These are phyloP conservation scores for Zygosaccharomyces pseudorouxii DNA, from an alignment of 805 yeast species.

Conservation along the genomic window DNA sequence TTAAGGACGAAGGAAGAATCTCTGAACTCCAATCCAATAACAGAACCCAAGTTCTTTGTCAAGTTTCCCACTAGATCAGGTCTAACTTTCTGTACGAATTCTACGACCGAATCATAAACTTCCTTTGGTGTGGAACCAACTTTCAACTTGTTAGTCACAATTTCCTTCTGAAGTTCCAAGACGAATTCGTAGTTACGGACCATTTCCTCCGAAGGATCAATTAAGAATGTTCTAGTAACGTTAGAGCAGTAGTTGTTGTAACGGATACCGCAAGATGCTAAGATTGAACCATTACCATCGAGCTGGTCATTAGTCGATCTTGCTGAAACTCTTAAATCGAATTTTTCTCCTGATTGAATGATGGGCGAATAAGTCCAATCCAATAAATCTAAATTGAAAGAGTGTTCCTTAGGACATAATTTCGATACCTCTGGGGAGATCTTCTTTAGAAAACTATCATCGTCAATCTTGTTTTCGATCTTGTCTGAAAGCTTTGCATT, in stretches of 20 bases:
- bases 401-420: slow-evolving; percentile 43
- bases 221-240: slow-evolving; percentile 79
- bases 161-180: slow-evolving; percentile 60
- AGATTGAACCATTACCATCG: slow-evolving; percentile 69
- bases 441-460: slow-evolving; percentile 57
- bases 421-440: slow-evolving; percentile 45
- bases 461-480: slow-evolving; percentile 79
- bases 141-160: slow-evolving; percentile 51
- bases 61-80: slow-evolving; percentile 64
- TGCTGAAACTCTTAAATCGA: slow-evolving; percentile 80
- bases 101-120: slow-evolving; percentile 60
- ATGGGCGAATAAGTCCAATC: slow-evolving; percentile 96
- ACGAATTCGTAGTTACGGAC: slow-evolving; percentile 76
- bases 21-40: slow-evolving; percentile 84
- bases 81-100: slow-evolving; percentile 52
- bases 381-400: slow-evolving; percentile 67
- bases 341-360: slow-evolving; percentile 81
- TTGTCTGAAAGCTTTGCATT: slow-evolving; percentile 69
- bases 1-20: slow-evolving; percentile 72
- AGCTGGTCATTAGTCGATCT: slow-evolving; percentile 61
- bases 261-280: slow-evolving; percentile 79
- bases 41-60: slow-evolving; percentile 79
- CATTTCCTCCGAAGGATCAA: slow-evolving; percentile 80
- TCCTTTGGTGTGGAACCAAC: slow-evolving; percentile 65
- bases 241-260: slow-evolving; percentile 87